Evolutionary conservation across 495 filamentous ascomycete genomes (phyloP).

Genomic region (Cercophora samala): DNA sequence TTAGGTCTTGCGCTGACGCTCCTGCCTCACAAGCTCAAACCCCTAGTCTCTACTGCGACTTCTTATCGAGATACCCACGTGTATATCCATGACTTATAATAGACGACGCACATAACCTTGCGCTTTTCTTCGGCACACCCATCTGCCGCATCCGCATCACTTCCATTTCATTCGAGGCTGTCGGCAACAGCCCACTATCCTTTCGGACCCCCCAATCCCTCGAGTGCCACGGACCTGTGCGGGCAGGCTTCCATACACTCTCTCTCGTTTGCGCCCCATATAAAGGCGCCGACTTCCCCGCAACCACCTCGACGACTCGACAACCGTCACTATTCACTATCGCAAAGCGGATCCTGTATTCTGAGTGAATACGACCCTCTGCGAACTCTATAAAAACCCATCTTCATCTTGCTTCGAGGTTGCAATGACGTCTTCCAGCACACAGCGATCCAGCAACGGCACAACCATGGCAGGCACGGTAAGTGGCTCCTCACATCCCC

Average conservation of each 20-base stretch:
- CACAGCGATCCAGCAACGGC: constrained; percentile 8
- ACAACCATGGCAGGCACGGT: constrained; percentile 24
- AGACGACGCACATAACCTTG: constrained; percentile 3
- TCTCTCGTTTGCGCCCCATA: constrained; percentile 2
- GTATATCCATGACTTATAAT: constrained; percentile 13
- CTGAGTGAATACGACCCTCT: too few species aligned
- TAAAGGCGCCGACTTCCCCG: constrained; percentile 5
- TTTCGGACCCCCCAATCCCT: background rate
- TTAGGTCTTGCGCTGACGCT: constrained; percentile 23
- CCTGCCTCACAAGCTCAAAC: background rate
- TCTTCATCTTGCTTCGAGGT: too few species aligned
- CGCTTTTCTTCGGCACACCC: background rate
- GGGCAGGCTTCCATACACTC: constrained; percentile 24
- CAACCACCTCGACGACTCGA: background rate
- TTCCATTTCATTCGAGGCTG: background rate
- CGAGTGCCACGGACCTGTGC: constrained; percentile 3
- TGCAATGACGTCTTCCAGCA: constrained; percentile 13
- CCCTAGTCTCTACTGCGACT: background rate
- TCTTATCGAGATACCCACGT: constrained; percentile 9
- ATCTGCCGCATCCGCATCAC: background rate
- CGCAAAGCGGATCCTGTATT: too few species aligned
- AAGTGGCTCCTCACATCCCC: constrained; percentile 10
- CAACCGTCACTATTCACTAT: too few species aligned
- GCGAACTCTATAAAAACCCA: too few species aligned
- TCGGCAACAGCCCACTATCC: constrained; percentile 10